A percentile compares a stretch with the other conserved stretches of the same genome.
phyloP scores from a whole-genome alignment of 2,329 filamentous ascomycete species.

The Verruconis gallopava region DNA sequence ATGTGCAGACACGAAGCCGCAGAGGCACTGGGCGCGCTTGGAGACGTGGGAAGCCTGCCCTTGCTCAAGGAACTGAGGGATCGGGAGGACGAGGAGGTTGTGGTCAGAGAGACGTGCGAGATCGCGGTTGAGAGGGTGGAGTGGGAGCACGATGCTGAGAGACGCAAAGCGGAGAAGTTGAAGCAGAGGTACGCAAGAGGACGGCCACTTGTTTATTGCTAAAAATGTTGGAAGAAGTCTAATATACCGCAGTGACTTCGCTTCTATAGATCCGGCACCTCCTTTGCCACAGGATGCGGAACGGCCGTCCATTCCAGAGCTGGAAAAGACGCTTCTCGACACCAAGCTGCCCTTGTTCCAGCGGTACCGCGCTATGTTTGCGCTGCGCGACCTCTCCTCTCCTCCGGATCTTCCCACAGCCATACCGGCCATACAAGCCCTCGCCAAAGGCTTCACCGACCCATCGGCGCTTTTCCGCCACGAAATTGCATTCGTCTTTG shows the following conservation, averaged over 20 bases:
- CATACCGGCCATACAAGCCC: conserved; percentile 69
- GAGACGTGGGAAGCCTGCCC: conserved; percentile 58
- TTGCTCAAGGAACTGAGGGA: conserved; percentile 64
- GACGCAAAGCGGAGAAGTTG: conserved; percentile 60
- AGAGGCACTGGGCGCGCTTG: conserved; percentile 82
- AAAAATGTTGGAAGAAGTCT: no score
- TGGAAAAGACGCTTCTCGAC: conserved; percentile 69
- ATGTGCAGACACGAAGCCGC: conserved; percentile 97
- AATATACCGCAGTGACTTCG: conserved; percentile 75
- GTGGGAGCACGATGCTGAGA: conserved; percentile 68
- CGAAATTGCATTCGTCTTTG: conserved; percentile 97
- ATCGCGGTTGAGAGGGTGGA: conserved; percentile 88
- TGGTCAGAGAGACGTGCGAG: conserved; percentile 91
- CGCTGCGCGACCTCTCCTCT: conserved; percentile 84
- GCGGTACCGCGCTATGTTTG: conserved; percentile 96
- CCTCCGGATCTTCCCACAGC: conserved; percentile 85
- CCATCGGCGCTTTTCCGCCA: conserved; percentile 88
- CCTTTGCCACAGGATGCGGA: conserved; percentile 53
- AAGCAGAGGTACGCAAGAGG: conserved; percentile 63
- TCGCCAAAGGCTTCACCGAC: conserved; percentile 76
- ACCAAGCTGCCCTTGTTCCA: conserved; percentile 69
- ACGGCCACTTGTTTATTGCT: no score
- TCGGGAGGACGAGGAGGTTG: conserved; percentile 59
- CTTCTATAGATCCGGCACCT: conserved; percentile 88
- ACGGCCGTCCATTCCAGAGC: conserved; percentile 52